A percentile compares a stretch with the other conserved stretches of the same genome.
Evolutionary conservation across 75 land plant genomes (phyloP).

Genomic region (Larix kaempferi): DNA sequence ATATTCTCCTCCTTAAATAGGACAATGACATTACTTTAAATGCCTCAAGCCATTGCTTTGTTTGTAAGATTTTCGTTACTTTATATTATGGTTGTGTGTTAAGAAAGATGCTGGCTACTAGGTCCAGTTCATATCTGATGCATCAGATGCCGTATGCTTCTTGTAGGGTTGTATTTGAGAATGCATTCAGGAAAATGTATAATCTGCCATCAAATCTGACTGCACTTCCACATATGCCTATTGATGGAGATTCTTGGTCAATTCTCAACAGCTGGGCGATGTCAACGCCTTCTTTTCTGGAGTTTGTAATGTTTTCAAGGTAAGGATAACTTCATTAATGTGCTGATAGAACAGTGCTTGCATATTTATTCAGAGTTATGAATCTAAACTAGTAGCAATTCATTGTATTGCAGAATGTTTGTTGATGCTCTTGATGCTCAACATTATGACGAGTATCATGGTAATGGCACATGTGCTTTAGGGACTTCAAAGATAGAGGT

Average conservation of each 20-base stretch:
- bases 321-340: constrained; percentile 14
- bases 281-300: constrained; percentile 93
- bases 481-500: constrained; percentile 70
- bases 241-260: constrained; percentile 81
- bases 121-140: neutral
- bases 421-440: constrained; percentile 74
- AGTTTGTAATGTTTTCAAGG: constrained; percentile 89
- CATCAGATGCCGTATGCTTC: neutral
- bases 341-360: neutral
- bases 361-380: neutral
- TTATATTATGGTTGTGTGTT: neutral
- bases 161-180: constrained; percentile 65
- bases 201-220: constrained; percentile 47
- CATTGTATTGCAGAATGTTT: constrained; percentile 67
- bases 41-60: neutral
- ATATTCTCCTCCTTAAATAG: neutral
- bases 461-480: constrained; percentile 42
- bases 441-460: constrained; percentile 38
- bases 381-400: constrained; percentile 3
- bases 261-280: constrained; percentile 89
- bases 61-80: neutral
- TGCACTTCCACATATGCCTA: constrained; percentile 90
- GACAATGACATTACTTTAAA: neutral
- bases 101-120: neutral
- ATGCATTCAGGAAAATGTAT: constrained; percentile 82